Evolutionary conservation across 352 stramenopile species (phyloP), one percentile per base, ranked within the genome.

Genomic region (Phytopythium oedochilum): DNA sequence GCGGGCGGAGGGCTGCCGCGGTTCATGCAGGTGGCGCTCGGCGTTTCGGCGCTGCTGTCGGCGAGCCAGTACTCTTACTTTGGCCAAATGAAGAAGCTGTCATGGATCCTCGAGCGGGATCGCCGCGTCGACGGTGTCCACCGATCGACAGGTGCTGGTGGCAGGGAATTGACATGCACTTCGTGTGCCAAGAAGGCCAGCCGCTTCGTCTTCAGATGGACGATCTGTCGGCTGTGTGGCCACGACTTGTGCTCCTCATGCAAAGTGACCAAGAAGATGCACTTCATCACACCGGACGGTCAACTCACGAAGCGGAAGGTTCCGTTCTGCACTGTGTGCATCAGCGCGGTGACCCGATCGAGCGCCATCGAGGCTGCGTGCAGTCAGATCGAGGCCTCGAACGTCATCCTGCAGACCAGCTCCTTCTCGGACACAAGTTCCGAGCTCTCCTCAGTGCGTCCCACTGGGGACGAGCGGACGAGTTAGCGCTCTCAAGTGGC

Each of bases 1-100:
- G 53, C 54, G 5, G 56, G 55, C 5, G 68, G 68, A 8, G 57
- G 64, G 5, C 47, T 86, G 14, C 55, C 71, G 44, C 66, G 65
- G 7, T 59, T 70, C 18, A 53, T 72, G 5, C 60, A 64, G 8
- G 48, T 71, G 17, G 57, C 49, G 20, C 61, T 74, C 3, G 58
- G 55, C 18, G 50, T 61, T 9, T 61, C 77, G 11, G 54, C 51
- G 2, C 57, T 81, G 18, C 34, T 80, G 10, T 68, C 69, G 2
- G 43, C 60, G 1, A 68, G 58, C 4, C 50, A 64, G 12, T 63
- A 71, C 50, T 64, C 78, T 22, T 62, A 71, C 31, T 86, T 71
- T 23, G 68, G 64, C 1, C 70, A 78, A 32, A 77, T 80, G 70
- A 77, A 78, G 53, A 86, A 83, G 52, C 59, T 83, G 11, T 61